Conservation (phyloP, 805 yeast genomes). For the Candida xyloterini region DNA sequence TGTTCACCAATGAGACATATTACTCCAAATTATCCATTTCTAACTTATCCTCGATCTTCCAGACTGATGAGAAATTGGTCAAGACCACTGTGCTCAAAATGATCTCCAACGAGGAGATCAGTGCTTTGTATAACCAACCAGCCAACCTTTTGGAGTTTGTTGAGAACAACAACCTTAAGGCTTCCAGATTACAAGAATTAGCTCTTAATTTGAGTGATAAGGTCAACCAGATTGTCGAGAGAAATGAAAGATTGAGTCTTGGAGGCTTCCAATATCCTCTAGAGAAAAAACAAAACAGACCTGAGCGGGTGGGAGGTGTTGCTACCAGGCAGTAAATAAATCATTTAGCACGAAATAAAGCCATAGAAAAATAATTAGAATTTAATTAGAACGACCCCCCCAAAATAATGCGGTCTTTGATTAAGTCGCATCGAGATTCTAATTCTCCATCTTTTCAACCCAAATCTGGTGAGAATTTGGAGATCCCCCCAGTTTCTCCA, state of each 20-base stretch:
- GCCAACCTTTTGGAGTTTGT: slow-evolving; percentile 63
- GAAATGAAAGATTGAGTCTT: slow-evolving; percentile 78
- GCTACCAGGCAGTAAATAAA: slow-evolving; percentile 7
- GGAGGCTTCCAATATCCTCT: slow-evolving; percentile 55
- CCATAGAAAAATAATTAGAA: slow-evolving; percentile 1
- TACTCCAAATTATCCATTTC: slow-evolving; percentile 71
- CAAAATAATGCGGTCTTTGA: slow-evolving; percentile 31
- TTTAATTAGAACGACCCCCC: too few species aligned
- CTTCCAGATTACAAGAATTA: slow-evolving; percentile 81
- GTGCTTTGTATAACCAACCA: slow-evolving; percentile 69
- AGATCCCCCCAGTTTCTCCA: slow-evolving; percentile 20
- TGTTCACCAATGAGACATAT: slow-evolving; percentile 76
- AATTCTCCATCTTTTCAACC: slow-evolving; percentile 11
- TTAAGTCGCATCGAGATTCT: slow-evolving; percentile 29
- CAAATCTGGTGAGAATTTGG: slow-evolving; percentile 6
- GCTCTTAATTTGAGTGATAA: slow-evolving; percentile 82
- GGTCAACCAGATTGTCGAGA: slow-evolving; percentile 72
- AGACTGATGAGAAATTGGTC: slow-evolving; percentile 54
- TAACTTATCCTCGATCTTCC: slow-evolving; percentile 64
- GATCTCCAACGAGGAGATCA: slow-evolving; percentile 74
- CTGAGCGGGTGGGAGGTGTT: slow-evolving; percentile 3
- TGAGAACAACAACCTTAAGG: slow-evolving; percentile 61
- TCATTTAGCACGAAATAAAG: slow-evolving; percentile 1
- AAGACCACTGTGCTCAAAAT: slow-evolving; percentile 65
- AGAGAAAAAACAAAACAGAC: slow-evolving; percentile 6